Conservation (phyloP, 352 stramenopile species). For the Blastocystis sp. region DNA sequence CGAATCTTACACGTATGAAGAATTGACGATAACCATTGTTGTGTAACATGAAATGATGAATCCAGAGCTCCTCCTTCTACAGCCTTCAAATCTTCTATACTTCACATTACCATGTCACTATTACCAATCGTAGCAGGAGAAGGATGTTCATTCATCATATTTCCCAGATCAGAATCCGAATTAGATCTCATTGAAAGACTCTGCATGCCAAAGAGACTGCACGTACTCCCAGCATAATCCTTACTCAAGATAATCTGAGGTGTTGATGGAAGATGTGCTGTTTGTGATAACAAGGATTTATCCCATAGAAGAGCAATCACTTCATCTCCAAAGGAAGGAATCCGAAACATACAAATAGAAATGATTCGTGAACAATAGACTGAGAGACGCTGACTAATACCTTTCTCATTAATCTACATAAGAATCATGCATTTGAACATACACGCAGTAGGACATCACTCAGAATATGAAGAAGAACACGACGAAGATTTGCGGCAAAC, state of each 20-base stretch:
- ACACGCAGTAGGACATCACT: constrained; percentile 26
- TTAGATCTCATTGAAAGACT: background rate
- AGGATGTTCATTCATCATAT: background rate
- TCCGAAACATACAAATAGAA: constrained; percentile 59
- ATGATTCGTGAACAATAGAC: constrained; percentile 61
- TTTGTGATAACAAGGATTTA: background rate
- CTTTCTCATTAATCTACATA: constrained; percentile 56
- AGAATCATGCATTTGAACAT: background rate
- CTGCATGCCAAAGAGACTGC: constrained; percentile 5
- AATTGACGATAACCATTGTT: constrained; percentile 20
- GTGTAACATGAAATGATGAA: constrained; percentile 7
- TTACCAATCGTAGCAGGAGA: constrained; percentile 45
- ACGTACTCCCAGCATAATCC: constrained; percentile 22
- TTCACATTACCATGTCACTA: background rate
- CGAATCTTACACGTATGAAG: constrained; percentile 48
- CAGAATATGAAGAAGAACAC: constrained; percentile 57
- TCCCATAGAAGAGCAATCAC: constrained; percentile 48
- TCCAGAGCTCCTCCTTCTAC: constrained; percentile 29
- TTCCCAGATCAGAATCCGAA: background rate
- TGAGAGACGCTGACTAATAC: constrained; percentile 46
- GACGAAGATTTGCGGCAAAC: constrained; percentile 27
- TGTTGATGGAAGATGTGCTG: background rate
- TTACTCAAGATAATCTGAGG: background rate
- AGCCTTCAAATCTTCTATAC: constrained; percentile 31
- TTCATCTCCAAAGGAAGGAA: constrained; percentile 53